Conservation (phyloP, 345 rosid species). For the Sisymbrium irio region DNA sequence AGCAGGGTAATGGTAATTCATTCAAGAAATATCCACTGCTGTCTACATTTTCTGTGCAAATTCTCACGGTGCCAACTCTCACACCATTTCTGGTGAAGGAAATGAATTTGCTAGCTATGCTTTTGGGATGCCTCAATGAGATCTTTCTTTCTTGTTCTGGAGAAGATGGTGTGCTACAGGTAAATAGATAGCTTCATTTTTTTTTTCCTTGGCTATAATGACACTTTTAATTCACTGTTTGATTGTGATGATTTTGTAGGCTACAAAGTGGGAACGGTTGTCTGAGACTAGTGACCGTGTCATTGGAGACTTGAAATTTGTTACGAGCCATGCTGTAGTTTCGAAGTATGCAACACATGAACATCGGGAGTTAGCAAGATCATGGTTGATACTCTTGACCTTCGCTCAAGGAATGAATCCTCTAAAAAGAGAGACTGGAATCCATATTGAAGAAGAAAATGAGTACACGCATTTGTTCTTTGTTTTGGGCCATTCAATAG, state of each 20-base stretch:
- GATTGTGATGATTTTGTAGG: conserved; percentile 40
- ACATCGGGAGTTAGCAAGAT: conserved; percentile 55
- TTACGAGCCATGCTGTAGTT: conserved; percentile 70
- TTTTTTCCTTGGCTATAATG: no score
- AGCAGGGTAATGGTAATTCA: conserved; percentile 44
- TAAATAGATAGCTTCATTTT: conserved; percentile 29
- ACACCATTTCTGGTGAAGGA: conserved; percentile 91
- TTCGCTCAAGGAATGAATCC: conserved; percentile 88
- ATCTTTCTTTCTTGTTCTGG: conserved; percentile 66
- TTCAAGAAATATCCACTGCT: conserved; percentile 53
- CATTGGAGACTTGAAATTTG: conserved; percentile 76
- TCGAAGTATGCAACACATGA: conserved; percentile 60
- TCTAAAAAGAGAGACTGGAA: conserved; percentile 82
- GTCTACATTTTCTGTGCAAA: conserved; percentile 85
- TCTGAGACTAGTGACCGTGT: conserved; percentile 64
- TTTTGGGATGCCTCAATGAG: conserved; percentile 70
- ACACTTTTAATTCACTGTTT: no score
- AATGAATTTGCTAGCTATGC: conserved; percentile 60
- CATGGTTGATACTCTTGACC: conserved; percentile 78
- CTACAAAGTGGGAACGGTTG: conserved; percentile 61
- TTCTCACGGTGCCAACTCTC: conserved; percentile 86
- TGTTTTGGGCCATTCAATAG: conserved; percentile 55
- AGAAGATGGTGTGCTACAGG: conserved; percentile 81
- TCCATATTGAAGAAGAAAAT: conserved; percentile 67
- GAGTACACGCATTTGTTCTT: conserved; percentile 58